Evolutionary conservation across 768 basidiomycete genomes (phyloP), one percentile per base, ranked within the genome.

Genomic region (Pulveroboletus sp.): DNA sequence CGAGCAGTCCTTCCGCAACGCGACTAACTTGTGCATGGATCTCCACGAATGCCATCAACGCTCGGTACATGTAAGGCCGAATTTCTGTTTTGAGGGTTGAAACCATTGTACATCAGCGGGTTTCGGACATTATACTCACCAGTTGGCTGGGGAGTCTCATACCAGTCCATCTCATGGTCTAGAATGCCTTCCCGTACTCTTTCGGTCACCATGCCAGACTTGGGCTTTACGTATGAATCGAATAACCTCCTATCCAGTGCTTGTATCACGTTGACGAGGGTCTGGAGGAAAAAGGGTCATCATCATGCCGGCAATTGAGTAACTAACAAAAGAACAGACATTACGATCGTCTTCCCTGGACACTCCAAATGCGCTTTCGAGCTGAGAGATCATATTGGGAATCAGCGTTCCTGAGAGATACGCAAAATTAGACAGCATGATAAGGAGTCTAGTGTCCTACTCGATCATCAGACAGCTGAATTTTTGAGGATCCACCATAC

Each of bases 41-140:
- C 40, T 85, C 81, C 47, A 99, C 96, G 51, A 99, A 80, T 62
- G 81, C 82, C 68, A 98, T 83, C 50, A 97, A 75, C 7, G 82
- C 81, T 61, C 90, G 85, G 69, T 87, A 94, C 80, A 98, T 90
- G 69, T 94, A 99, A 11, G 91, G 82, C 41, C 95, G 84, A 51
- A 99, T 93, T 71, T 96, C 96, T 86, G 77, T 21, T 21, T 42
- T 15, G 17, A 11, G 7, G 26, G 17, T 61, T 18, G 50, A 37
- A 33, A n/a, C 26, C 33, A 5, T 38, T 27, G 17, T 5, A 31
- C 10, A 26, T 21, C 15, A 27, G n/a, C 30, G 10, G 38, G 18
- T 30, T n/a, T 35, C 28, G 32, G n/a, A 43, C 2, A 14, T 14
- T 26, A 39, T 40, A 39, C 78, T 43, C 60, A 88, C 95, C 93